Percentiles rank a stretch among this genome's conserved stretches.
These are phyloP conservation scores for Phaeomoniella chlamydospora DNA, from an alignment of 2,329 filamentous ascomycete genomes.

Conservation along the genomic window DNA sequence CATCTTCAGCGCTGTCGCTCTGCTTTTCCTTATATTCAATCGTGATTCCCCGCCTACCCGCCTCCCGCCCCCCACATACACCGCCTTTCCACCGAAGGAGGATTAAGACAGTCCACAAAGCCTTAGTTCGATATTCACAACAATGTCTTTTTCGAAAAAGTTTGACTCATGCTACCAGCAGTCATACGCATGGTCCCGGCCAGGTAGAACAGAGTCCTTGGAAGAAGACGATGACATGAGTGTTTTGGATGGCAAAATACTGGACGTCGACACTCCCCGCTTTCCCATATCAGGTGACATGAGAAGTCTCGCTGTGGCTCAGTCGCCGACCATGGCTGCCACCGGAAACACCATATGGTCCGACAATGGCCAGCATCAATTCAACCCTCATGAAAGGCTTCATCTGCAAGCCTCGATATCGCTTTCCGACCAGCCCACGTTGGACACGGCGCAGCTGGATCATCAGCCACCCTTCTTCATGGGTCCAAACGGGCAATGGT, in stretches of 20 bases:
- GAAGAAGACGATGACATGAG: conserved; percentile 38
- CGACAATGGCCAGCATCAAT: conserved; percentile 27
- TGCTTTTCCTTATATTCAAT: too few relatives aligned
- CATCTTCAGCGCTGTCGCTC: too few relatives aligned
- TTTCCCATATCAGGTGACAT: conserved; percentile 26
- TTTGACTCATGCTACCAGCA: background rate
- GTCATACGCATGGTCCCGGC: background rate
- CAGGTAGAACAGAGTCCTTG: background rate
- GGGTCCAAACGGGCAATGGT: conserved; percentile 43
- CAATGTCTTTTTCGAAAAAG: background rate
- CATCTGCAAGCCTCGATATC: conserved; percentile 28
- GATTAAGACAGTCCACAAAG: background rate
- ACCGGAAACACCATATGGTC: conserved; percentile 37
- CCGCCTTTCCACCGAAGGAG: conserved; percentile 6
- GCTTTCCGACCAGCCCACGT: conserved; percentile 32
- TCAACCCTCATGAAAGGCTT: conserved; percentile 24
- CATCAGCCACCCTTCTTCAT: conserved; percentile 25
- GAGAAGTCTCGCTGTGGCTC: conserved; percentile 29
- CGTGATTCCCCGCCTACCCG: background rate
- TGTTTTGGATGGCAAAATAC: conserved; percentile 32
- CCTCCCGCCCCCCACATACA: conserved; percentile 6
- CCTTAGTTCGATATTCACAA: background rate
- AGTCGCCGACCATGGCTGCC: conserved; percentile 34
- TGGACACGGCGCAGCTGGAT: conserved; percentile 51
- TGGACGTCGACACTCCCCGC: conserved; percentile 35